Percentiles rank a stretch among this genome's conserved stretches.
Evolutionary conservation across 352 stramenopile genomes (phyloP).

Genomic region (Pythium oligandrum): DNA sequence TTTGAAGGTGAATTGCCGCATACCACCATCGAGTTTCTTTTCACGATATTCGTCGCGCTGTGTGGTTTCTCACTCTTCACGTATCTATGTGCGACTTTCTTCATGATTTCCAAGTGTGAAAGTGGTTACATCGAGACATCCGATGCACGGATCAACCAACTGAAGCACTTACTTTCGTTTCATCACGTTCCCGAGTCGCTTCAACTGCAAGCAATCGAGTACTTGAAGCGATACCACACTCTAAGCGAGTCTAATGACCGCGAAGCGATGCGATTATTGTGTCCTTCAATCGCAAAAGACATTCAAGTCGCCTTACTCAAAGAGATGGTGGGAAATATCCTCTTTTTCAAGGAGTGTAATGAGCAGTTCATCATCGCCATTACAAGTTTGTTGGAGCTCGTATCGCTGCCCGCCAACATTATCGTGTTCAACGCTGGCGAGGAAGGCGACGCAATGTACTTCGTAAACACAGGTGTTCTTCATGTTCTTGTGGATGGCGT

Average conservation of each 20-base stretch:
- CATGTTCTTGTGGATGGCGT: constrained; percentile 52
- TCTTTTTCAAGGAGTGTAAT: constrained; percentile 53
- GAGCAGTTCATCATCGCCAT: constrained; percentile 63
- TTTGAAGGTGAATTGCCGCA: constrained; percentile 62
- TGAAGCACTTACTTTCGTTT: constrained; percentile 67
- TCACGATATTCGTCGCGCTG: constrained; percentile 56
- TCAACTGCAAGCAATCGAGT: constrained; percentile 45
- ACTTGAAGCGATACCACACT: constrained; percentile 56
- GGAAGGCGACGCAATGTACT: constrained; percentile 60
- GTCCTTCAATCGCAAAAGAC: constrained; percentile 60
- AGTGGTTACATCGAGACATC: constrained; percentile 38
- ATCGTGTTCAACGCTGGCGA: constrained; percentile 45
- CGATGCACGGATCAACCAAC: constrained; percentile 63
- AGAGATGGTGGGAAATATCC: constrained; percentile 43
- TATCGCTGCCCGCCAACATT: constrained; percentile 48
- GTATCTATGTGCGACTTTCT: constrained; percentile 63
- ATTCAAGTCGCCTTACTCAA: constrained; percentile 61
- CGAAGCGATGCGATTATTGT: constrained; percentile 51
- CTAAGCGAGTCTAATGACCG: constrained; percentile 64
- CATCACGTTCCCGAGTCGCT: constrained; percentile 48
- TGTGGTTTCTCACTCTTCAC: constrained; percentile 71
- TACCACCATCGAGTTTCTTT: constrained; percentile 41
- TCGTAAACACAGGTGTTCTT: constrained; percentile 60
- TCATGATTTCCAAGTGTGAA: constrained; percentile 80
- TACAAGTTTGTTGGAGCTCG: constrained; percentile 58